These are phyloP conservation scores for Epichloe festucae DNA, from an alignment of 2,329 filamentous ascomycete genomes.

Conservation along the genomic window DNA sequence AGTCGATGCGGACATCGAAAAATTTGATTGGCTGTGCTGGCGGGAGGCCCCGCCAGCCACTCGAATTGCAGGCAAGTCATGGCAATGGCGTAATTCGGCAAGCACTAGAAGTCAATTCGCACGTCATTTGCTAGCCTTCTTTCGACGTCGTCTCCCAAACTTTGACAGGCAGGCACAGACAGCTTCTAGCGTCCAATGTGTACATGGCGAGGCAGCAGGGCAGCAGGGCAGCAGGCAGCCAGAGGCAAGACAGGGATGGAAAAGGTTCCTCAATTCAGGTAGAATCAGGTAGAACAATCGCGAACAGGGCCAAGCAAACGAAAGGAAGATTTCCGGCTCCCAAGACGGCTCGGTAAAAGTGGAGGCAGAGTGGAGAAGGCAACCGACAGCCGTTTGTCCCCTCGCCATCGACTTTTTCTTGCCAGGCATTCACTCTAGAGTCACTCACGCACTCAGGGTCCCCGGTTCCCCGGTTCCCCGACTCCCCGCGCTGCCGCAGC, in stretches of 20 bases:
- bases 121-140: constrained; percentile 2
- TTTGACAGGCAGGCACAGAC: background rate
- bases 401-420: too few species aligned
- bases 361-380: too few species aligned
- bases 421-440: too few species aligned
- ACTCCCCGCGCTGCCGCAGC: too few species aligned
- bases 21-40: background rate
- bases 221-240: background rate
- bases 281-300: too few species aligned
- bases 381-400: too few species aligned
- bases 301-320: too few species aligned
- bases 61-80: background rate
- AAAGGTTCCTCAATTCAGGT: too few species aligned
- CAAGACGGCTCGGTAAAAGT: too few species aligned
- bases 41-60: background rate
- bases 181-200: background rate
- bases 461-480: too few species aligned
- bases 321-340: too few species aligned
- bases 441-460: too few species aligned
- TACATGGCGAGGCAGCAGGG: background rate
- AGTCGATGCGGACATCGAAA: background rate
- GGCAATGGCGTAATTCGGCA: constrained; percentile 3
- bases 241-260: background rate
- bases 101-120: background rate
- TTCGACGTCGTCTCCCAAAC: background rate